Conservation (phyloP, 352 stramenopile species). For the Pythium chondricola region DNA sequence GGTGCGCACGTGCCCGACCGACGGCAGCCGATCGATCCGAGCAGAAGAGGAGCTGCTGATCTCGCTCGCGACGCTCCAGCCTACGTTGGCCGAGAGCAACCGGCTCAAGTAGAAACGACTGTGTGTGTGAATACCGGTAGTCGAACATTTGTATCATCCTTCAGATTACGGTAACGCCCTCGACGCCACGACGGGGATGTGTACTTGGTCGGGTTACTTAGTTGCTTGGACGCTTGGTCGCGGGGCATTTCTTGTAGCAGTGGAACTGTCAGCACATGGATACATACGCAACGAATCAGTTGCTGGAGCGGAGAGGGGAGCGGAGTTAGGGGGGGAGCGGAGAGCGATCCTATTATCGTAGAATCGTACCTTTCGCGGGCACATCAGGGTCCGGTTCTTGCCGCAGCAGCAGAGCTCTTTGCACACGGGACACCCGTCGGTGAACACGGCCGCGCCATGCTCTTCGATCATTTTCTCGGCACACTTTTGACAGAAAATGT, state of each 20-base stretch:
- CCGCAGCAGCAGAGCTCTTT: conserved; percentile 86
- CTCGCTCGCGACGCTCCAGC: conserved; percentile 87
- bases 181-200: conserved; percentile 3
- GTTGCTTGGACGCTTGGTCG: conserved; percentile 49
- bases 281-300: background rate
- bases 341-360: too few relatives aligned
- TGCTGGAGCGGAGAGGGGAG: too few relatives aligned
- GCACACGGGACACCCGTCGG: conserved; percentile 77
- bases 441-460: conserved; percentile 70
- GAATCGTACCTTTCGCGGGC: conserved; percentile 49
- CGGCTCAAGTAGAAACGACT: conserved; percentile 4
- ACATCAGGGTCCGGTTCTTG: conserved; percentile 73
- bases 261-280: conserved; percentile 45
- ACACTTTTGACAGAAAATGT: conserved; percentile 88
- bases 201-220: conserved; percentile 13
- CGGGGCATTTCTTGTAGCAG: conserved; percentile 89
- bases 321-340: too few relatives aligned
- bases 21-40: conserved; percentile 96
- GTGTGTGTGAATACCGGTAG: background rate
- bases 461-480: conserved; percentile 88
- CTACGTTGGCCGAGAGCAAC: conserved; percentile 46
- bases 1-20: conserved; percentile 94
- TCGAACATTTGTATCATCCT: background rate
- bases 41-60: conserved; percentile 98
- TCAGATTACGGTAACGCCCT: background rate